Evolutionary conservation across 2,329 filamentous ascomycete genomes (phyloP).

Genomic region (Juglanconis sp.): DNA sequence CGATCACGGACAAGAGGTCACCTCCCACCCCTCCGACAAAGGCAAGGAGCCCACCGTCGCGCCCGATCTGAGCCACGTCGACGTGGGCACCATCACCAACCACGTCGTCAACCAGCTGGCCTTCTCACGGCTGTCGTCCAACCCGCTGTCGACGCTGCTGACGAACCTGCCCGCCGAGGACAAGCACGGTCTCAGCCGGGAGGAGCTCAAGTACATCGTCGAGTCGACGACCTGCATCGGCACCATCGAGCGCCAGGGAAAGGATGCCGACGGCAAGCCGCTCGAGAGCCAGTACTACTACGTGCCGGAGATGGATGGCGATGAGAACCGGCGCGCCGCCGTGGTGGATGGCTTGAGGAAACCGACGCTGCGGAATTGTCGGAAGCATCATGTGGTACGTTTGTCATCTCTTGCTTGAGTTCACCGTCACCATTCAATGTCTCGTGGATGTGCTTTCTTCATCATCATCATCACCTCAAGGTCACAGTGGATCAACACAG

Average conservation of each 20-base stretch:
- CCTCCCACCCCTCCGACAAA: slow-evolving; percentile 21
- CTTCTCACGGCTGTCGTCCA: slow-evolving; percentile 88
- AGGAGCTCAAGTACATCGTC: slow-evolving; percentile 68
- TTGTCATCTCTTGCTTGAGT: not conserved
- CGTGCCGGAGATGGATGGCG: slow-evolving; percentile 78
- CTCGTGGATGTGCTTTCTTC: not conserved
- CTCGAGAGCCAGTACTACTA: slow-evolving; percentile 98
- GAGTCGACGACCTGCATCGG: slow-evolving; percentile 77
- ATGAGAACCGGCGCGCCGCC: slow-evolving; percentile 73
- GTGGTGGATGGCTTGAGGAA: slow-evolving; percentile 85
- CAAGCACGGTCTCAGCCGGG: slow-evolving; percentile 56
- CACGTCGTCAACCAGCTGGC: slow-evolving; percentile 95
- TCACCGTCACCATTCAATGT: not conserved
- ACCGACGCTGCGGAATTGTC: slow-evolving; percentile 81
- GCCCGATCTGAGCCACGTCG: slow-evolving; percentile 28
- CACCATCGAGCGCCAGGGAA: slow-evolving; percentile 84
- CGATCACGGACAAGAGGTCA: not conserved
- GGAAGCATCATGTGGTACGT: slow-evolving; percentile 95
- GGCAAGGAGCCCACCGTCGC: slow-evolving; percentile 35
- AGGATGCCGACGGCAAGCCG: slow-evolving; percentile 89
- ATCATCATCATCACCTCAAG: too few species aligned
- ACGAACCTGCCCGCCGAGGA: slow-evolving; percentile 73
- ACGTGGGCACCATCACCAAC: slow-evolving; percentile 60
- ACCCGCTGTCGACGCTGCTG: slow-evolving; percentile 84
- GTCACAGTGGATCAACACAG: not conserved